Base-by-base conservation (phyloP, 306 rosid species). In the Ormosia semicastrata region DNA sequence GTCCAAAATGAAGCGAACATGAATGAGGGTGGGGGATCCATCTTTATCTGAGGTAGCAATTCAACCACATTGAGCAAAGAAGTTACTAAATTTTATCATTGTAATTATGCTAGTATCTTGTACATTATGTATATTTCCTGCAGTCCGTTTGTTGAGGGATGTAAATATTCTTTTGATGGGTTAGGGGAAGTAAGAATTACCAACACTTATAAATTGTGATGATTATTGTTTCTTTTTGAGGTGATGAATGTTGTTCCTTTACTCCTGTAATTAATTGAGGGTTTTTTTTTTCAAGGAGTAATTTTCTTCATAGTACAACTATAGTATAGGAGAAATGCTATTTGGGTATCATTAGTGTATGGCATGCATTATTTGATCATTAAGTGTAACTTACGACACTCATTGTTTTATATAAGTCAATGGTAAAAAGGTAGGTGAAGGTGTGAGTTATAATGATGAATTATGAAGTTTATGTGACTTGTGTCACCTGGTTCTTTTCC, bases 1-100 rank as follows among this genome's bases (percentile, higher is more conserved):
- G 43, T 53, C 44, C 58, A 49, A 49, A 29, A 58, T 56, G 85
- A 66, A 81, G 77, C 63, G 46, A 58, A 82, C 47, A 15, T 71
- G 46, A 74, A 47, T 14, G 56, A 63, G 79, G 13, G 8, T 9
- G 2, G 15, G 11, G 18, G 49, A 67, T 66, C 46, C 24, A 24
- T 24, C 24, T 24, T 0, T 24, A 24, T 24, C 24, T 24, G 24
- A 24, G 24, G 24, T 32, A 43, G 43, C 53, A 74, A 56, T 15
- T 81, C 81, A 66, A 81, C 72, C 32, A 29, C 18, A 53, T 17
- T 34, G 4, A 33, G 6, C 47, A 7, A 37, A 65, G 41, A 39
- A 53, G 4, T 59, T 8, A 3, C 9, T 29, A 17, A 0, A 14
- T 30, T 63, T 70, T 24, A 24, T 47, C 7, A 7, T 13, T 29